Evolutionary conservation across 2,329 filamentous ascomycete species (phyloP).

Genomic region (Cadophora gregata): DNA sequence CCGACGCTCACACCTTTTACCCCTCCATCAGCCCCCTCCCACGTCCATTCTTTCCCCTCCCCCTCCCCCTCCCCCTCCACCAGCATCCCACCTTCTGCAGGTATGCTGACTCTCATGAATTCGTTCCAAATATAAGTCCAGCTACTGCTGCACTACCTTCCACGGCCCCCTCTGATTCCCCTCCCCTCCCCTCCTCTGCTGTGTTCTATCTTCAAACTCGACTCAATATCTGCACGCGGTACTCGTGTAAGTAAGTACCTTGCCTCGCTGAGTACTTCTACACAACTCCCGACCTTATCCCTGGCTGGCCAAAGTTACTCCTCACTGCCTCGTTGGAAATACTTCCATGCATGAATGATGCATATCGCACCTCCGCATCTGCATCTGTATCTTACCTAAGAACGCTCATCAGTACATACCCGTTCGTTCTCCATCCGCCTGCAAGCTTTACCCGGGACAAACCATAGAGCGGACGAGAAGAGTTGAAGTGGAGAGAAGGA

Average conservation of each 20-base stretch:
- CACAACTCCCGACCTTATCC: background rate
- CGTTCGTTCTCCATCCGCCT: background rate
- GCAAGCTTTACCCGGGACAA: slow-evolving; percentile 3
- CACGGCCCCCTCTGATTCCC: slow-evolving; percentile 12
- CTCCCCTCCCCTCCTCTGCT: slow-evolving; percentile 3
- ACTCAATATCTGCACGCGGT: slow-evolving; percentile 5
- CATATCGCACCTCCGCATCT: slow-evolving; percentile 7
- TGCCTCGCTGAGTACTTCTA: background rate
- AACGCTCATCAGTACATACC: background rate
- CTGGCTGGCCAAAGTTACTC: background rate
- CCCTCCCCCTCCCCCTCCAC: background rate
- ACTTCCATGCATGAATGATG: slow-evolving; percentile 17
- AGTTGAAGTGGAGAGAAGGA: background rate
- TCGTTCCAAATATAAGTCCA: slow-evolving; percentile 12
- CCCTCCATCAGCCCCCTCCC: slow-evolving; percentile 13
- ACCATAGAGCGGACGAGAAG: slow-evolving; percentile 1
- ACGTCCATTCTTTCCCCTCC: background rate
- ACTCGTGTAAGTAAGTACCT: slow-evolving; percentile 8
- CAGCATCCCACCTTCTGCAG: background rate
- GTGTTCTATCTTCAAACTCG: slow-evolving; percentile 4
- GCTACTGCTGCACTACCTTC: slow-evolving; percentile 13
- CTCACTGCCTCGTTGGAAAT: slow-evolving; percentile 17
- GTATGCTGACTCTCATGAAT: background rate
- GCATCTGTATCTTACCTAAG: slow-evolving; percentile 12
- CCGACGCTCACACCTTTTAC: slow-evolving; percentile 3